Evolutionary conservation across 2,329 filamentous ascomycete genomes (phyloP), one percentile per base, ranked within the genome.

Genomic region (Cryoendolithus antarcticus): DNA sequence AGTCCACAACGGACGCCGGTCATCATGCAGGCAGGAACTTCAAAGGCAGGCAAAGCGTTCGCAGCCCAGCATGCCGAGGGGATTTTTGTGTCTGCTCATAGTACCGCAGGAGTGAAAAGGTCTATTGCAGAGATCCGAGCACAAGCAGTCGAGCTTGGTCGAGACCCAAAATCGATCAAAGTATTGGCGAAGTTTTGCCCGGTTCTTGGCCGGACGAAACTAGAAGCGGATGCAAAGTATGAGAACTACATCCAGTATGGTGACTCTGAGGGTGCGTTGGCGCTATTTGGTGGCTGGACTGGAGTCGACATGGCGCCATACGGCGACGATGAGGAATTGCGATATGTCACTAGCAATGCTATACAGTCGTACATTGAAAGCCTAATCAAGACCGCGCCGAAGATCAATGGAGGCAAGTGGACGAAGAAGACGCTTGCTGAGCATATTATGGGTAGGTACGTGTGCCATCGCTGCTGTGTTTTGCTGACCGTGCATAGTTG

Each of bases 251-350:
- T 69, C 6, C 65, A 68, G 38, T 73, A 80, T 49, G 79, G 75
- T 0, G 70, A 69, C 2, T 62, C 70, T 28, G 79, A 78, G 45
- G 80, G 80, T 2, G 80, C 78, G 0, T 53, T 82, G 38, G 75
- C 79, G 2, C 57, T 84, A 9, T 84, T 84, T 49, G 77, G 77
- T 15, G 80, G 80, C 1, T 84, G 79, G 77, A 82, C 79, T 0
- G 80, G 75, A 1, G 75, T 79, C 37, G 72, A 80, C 51, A 56
- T 80, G 4, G 63, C 67, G 5, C 61, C 68, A 32, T 80, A 79
- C 46, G 69, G 62, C 0, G 75, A 80, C 19, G 75, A 80, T 32
- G 69, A 80, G 50, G 77, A 81, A 53, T 59, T 81, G 37, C 60
- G 74, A 9, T 62, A 72, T 39, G 72, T 78, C n/a, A 67, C 77